Conservation (phyloP, 495 filamentous ascomycete species). For the Hypoxylon cercidicola region DNA sequence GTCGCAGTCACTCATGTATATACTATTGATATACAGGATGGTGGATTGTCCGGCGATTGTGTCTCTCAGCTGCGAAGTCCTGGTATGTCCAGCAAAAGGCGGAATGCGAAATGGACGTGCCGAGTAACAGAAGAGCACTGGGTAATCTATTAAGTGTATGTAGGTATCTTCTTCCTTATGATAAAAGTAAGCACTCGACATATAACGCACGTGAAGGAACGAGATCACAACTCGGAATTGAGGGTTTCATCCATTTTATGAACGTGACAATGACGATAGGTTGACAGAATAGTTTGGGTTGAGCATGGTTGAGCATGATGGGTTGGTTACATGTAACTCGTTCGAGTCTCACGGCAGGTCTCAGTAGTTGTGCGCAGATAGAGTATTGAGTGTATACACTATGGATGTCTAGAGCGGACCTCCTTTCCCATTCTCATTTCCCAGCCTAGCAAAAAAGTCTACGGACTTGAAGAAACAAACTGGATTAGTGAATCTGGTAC, state of each 20-base stretch:
- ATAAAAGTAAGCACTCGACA: background rate
- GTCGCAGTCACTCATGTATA: slow-evolving; percentile 6
- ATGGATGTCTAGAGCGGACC: background rate
- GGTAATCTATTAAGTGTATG: background rate
- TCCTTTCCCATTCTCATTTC: slow-evolving; percentile 17
- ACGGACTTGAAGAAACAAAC: background rate
- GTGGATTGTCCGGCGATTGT: slow-evolving; percentile 6
- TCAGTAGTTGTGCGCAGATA: slow-evolving; percentile 3
- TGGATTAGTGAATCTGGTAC: slow-evolving; percentile 4
- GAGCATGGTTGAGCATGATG: slow-evolving; percentile 1
- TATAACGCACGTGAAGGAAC: slow-evolving; percentile 1
- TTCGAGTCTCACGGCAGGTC: slow-evolving; percentile 29
- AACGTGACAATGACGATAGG: slow-evolving; percentile 27
- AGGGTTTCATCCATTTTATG: background rate
- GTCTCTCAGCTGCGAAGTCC: slow-evolving; percentile 2
- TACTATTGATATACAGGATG: slow-evolving; percentile 22
- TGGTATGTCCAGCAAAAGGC: too few relatives aligned
- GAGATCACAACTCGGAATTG: slow-evolving; percentile 18
- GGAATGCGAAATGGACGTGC: too few relatives aligned
- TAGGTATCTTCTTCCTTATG: slow-evolving; percentile 1
- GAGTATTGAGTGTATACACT: too few relatives aligned
- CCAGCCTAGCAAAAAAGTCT: slow-evolving; percentile 10
- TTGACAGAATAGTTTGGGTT: slow-evolving; percentile 28
- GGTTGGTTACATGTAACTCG: slow-evolving; percentile 6
- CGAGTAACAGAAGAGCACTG: too few relatives aligned